phyloP scores from a whole-genome alignment of 1,284 basidiomycete species.

The Malassezia slooffiae region DNA sequence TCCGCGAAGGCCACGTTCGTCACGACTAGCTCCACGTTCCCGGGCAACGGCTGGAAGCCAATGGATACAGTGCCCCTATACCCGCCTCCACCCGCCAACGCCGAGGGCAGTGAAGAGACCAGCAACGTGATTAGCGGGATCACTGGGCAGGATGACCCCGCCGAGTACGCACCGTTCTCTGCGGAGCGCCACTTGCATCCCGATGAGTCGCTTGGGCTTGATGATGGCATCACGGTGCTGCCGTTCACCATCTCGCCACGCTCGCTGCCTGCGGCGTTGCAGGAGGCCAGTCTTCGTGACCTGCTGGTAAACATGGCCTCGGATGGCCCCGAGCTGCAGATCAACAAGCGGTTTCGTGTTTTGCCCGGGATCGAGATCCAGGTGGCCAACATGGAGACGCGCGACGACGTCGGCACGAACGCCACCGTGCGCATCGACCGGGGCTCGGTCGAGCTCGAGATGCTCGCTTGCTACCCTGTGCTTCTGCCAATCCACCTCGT shows the following conservation, averaged over 20 bases:
- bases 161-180: constrained; percentile 7
- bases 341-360: constrained; percentile 6
- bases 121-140: not conserved
- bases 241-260: constrained; percentile 12
- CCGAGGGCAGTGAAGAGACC: not conserved
- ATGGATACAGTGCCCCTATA: constrained; percentile 8
- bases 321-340: constrained; percentile 7
- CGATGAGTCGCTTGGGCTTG: constrained; percentile 1
- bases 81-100: constrained; percentile 1
- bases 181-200: constrained; percentile 8
- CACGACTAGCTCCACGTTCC: constrained; percentile 9
- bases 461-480: constrained; percentile 14
- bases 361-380: constrained; percentile 14
- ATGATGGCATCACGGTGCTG: constrained; percentile 5
- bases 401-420: not conserved
- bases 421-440: constrained; percentile 6
- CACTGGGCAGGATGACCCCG: constrained; percentile 3
- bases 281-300: constrained; percentile 1
- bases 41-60: constrained; percentile 11
- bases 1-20: constrained; percentile 6
- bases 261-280: constrained; percentile 1
- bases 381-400: constrained; percentile 8
- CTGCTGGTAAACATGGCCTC: constrained; percentile 10
- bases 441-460: constrained; percentile 9
- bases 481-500: constrained; percentile 14